Base-by-base conservation (phyloP, 768 basidiomycete genomes). In the Mycena olivaceomarginata region DNA sequence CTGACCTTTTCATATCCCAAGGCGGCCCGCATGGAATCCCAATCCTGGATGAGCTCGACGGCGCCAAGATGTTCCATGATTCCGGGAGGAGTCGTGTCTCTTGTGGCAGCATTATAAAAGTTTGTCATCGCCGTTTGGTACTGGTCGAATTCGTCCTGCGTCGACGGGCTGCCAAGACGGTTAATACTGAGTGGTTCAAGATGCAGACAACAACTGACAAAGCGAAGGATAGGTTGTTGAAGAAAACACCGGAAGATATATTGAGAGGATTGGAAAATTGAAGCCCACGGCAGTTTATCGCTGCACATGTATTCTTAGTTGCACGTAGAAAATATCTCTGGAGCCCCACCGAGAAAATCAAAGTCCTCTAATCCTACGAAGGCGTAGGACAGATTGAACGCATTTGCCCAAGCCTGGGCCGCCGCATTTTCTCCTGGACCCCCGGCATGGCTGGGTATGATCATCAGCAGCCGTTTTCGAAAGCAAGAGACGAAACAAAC, bases 211-310 rank as follows among this genome's bases (percentile, higher is more conserved):
- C 59, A 67, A 18, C 74, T 45, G 0, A 77, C 59, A 63, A 41
- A 41, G 62, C 18, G 11, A 60, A 63, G 20, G 62, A 41, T 20
- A 63, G 13, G 40, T 77, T 22, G 46, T 75, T 76, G 70, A 75
- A 77, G 69, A 75, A 67, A 22, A 48, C 73, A 7, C 74, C 64
- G 20, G 76, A 64, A n/a, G 77, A 13, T 13, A 74, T 68, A 45
- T 80, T 80, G 4, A 81, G 46, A 13, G 79, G 76, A 43, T 74
- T 80, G 5, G 80, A 81, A 16, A 70, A 76, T 45, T 72, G 57
- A 2, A 79, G 64, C 1, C 80, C 80, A n/a, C 80, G 80, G 2
- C 68, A 70, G 70, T 81, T 78, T 15, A 79, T 59, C 5, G 69
- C 80, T 79, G 25, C 4, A 5, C 39, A n/a, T 22, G 1, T 37